Conservation (phyloP, 1,284 basidiomycete genomes). For the Clitocybe nebularis region DNA sequence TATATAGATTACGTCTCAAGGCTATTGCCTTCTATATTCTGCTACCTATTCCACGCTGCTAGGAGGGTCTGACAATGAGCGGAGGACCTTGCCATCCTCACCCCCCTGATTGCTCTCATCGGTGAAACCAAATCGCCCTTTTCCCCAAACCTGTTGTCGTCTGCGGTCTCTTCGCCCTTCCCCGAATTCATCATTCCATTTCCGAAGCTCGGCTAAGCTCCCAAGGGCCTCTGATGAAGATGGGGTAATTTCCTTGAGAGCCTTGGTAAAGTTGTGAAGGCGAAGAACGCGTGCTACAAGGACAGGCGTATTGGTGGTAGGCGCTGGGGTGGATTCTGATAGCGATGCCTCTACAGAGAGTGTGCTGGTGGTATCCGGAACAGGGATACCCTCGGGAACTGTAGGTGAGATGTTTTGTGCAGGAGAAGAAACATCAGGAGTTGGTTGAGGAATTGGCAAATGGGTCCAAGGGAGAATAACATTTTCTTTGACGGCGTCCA, state of each 20-base stretch:
- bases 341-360: background rate
- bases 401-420: too few species aligned
- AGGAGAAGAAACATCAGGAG: background rate
- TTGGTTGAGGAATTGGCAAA: background rate
- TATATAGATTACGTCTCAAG: slow-evolving; percentile 1
- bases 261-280: slow-evolving; percentile 72
- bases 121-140: slow-evolving; percentile 70
- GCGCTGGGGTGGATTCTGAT: slow-evolving; percentile 6
- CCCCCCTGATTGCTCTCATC: slow-evolving; percentile 32
- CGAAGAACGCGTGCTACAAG: slow-evolving; percentile 41
- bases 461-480: slow-evolving; percentile 73
- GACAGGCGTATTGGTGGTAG: slow-evolving; percentile 11
- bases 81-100: slow-evolving; percentile 43
- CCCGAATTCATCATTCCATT: slow-evolving; percentile 92
- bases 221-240: slow-evolving; percentile 81
- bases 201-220: slow-evolving; percentile 75
- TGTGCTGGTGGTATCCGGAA: background rate
- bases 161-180: slow-evolving; percentile 65
- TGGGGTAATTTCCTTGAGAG: slow-evolving; percentile 83
- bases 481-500: slow-evolving; percentile 84
- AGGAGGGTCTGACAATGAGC: slow-evolving; percentile 9
- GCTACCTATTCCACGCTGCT: slow-evolving; percentile 1
- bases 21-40: slow-evolving; percentile 9
- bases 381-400: too few species aligned
- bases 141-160: slow-evolving; percentile 69